Percentiles rank a stretch among this genome's conserved stretches.
phyloP scores from a whole-genome alignment of 2,329 filamentous ascomycete species.

The Akanthomyces dipterigenus region DNA sequence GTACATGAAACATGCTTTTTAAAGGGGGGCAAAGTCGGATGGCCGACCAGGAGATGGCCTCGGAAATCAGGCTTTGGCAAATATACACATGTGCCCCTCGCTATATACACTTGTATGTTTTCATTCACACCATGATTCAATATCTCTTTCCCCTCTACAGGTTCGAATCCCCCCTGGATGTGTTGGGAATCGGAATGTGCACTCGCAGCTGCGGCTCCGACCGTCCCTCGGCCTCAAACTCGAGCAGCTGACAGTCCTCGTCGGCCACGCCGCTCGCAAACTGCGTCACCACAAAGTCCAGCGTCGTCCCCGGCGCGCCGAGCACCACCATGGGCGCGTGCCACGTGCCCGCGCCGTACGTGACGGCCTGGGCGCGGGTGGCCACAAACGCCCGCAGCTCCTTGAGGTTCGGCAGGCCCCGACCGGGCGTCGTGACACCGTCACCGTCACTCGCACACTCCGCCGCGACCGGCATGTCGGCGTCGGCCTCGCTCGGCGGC shows the following conservation, averaged over 20 bases:
- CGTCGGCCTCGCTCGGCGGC: conserved; percentile 29
- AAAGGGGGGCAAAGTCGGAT: no score
- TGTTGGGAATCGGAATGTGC: conserved; percentile 19
- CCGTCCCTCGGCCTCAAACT: conserved; percentile 25
- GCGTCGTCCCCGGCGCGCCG: conserved; percentile 46
- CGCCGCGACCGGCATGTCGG: conserved; percentile 19
- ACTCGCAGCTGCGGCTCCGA: conserved; percentile 36
- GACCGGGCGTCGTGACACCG: conserved; percentile 46
- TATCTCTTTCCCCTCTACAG: conserved; percentile 15
- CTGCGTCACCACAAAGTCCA: conserved; percentile 88
- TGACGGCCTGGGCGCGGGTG: conserved; percentile 73
- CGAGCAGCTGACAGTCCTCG: conserved; percentile 86
- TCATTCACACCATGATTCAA: neutral
- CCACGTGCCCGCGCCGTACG: conserved; percentile 87
- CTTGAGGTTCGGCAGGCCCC: conserved; percentile 65
- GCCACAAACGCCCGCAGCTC: conserved; percentile 73
- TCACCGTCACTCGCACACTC: no score
- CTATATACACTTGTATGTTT: neutral
- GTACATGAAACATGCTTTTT: neutral
- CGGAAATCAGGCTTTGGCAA: neutral
- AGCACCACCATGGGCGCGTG: conserved; percentile 94
- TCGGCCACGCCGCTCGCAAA: conserved; percentile 73
- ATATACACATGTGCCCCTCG: no score
- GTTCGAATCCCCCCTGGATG: conserved; percentile 9
- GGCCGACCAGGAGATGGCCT: neutral